phyloP scores from a whole-genome alignment of 306 rosid species.

The Dryas alaskensis region DNA sequence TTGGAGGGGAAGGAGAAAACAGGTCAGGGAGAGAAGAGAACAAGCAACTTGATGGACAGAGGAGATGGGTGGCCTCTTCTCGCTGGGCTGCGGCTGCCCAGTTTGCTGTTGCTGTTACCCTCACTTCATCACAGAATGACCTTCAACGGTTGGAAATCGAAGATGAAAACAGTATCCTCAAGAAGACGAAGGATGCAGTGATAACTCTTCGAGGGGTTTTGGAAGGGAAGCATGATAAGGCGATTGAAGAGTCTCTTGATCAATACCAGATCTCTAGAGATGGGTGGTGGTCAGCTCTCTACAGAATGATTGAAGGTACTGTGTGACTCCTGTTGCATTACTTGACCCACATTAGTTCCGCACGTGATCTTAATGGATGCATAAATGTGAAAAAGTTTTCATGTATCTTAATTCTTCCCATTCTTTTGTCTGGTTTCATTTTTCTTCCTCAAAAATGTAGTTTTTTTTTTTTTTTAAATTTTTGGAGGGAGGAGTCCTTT shows the following conservation, averaged over 20 bases:
- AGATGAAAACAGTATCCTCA: slow-evolving; percentile 44
- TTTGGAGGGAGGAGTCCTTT: too few species aligned
- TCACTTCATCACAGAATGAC: slow-evolving; percentile 72
- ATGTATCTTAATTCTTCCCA: too few species aligned
- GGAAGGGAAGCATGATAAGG: slow-evolving; percentile 79
- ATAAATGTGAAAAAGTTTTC: too few species aligned
- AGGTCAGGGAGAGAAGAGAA: slow-evolving; percentile 35
- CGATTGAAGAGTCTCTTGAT: slow-evolving; percentile 55
- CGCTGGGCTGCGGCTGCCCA: slow-evolving; percentile 87
- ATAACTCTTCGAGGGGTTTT: slow-evolving; percentile 68
- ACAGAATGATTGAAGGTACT: slow-evolving; percentile 87
- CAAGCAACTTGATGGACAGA: slow-evolving; percentile 39
- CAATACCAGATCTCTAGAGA: slow-evolving; percentile 46
- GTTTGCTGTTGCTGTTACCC: slow-evolving; percentile 75
- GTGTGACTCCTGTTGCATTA: not conserved
- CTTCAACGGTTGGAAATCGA: slow-evolving; percentile 55
- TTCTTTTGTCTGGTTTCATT: too few species aligned
- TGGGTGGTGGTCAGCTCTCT: slow-evolving; percentile 82
- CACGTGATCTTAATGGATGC: not conserved
- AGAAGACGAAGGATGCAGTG: slow-evolving; percentile 64
- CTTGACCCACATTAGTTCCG: not conserved
- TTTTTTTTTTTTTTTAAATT: too few species aligned
- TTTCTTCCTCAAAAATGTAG: too few species aligned
- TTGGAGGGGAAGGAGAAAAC: slow-evolving; percentile 42
- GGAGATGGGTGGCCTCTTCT: slow-evolving; percentile 51